Evolutionary conservation across 1,284 basidiomycete species (phyloP), one percentile per base, ranked within the genome.

Genomic region (Marasmius sp.): DNA sequence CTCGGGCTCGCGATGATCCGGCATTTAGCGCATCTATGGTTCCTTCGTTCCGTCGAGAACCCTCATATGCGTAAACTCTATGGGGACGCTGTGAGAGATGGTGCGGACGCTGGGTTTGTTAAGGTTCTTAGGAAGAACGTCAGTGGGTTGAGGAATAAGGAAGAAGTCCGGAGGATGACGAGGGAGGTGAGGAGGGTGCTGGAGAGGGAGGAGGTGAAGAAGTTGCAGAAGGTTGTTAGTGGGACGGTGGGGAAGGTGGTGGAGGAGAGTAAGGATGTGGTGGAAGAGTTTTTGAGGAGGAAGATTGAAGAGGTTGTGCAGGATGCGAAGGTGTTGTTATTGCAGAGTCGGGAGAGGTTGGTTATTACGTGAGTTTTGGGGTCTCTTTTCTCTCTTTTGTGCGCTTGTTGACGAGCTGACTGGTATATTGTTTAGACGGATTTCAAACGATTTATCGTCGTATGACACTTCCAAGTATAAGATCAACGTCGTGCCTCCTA

Each of bases 31-130:
- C 93, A 95, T 71, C 93, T 91, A 90, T 95, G 94, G 93, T 96
- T 97, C 85, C 81, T 97, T 47, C 87, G 85, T 65, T 84, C 78
- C 59, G 94, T 97, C 20, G 95, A 97, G 73, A 89, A 91, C 65
- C 97, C 97, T 20, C 97, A 99, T 75, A 99, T 99, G 97, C 87
- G 86, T 67, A 94, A 94, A 71, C 81, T 98, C 16, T 99, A 98
- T 74, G 97, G 97, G 14, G 88, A 95, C 69, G 89, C 92, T 6
- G 80, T 99, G 18, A 88, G 96, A 64, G 94, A 94, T 72, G 97
- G 98, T 63, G 96, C 95, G 7, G 27, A 27, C 5, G 27, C 27
- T 27, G 97, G 97, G 39, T 91, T 98, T 66, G 94, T 96, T 64
- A 97, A 98, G 80, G 96, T 98, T 34, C 89, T 99, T 1, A 88